These are phyloP conservation scores for Solanum chacoense DNA, from an alignment of 305 asterid species.

Conservation along the genomic window DNA sequence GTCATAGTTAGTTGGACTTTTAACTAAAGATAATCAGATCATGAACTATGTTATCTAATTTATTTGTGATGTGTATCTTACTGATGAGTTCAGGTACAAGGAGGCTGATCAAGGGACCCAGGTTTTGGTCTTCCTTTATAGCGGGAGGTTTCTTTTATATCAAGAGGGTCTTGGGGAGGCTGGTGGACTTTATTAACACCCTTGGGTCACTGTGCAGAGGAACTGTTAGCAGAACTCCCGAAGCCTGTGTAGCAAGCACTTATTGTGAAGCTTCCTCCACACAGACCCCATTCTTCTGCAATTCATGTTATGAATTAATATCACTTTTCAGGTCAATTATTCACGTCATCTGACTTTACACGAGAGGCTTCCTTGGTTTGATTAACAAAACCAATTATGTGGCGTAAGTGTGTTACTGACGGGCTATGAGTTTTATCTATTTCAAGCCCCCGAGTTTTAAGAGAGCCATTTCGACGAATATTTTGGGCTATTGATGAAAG, in stretches of 20 bases:
- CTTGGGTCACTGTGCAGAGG: neutral
- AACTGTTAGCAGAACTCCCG: neutral
- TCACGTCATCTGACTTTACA: neutral
- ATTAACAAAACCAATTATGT: neutral
- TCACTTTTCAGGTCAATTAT: neutral
- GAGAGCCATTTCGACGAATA: neutral
- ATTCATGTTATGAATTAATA: neutral
- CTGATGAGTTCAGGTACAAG: neutral
- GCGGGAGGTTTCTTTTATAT: neutral
- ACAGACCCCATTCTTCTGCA: neutral
- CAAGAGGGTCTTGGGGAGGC: neutral
- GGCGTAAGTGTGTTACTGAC: neutral
- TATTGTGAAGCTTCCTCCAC: neutral
- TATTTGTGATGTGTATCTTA: neutral
- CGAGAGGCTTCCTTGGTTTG: neutral
- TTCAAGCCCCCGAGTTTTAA: neutral
- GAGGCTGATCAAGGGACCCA: neutral
- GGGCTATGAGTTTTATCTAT: neutral
- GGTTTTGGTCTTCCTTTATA: neutral
- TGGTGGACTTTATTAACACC: neutral
- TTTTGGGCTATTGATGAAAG: neutral
- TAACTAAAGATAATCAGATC: neutral
- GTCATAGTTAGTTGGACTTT: neutral
- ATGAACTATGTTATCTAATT: neutral
- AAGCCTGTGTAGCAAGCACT: neutral